Base-by-base conservation (phyloP, 495 filamentous ascomycete genomes). In the Aspergillus mulundensis region DNA sequence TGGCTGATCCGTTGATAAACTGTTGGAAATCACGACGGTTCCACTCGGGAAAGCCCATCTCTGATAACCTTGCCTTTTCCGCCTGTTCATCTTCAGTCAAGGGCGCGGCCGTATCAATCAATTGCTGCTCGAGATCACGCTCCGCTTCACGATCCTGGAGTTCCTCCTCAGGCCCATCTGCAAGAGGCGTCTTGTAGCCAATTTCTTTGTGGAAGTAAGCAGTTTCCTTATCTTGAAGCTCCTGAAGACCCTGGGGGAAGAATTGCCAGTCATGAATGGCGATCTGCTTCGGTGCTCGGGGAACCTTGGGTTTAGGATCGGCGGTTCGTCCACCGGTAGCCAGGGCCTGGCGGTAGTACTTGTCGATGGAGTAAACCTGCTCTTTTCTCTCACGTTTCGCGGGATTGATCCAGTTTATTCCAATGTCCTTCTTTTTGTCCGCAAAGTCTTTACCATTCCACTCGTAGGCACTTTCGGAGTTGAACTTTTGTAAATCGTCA, bases 371-470 rank as follows among this genome's bases (percentile, higher is more conserved):
- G 63, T 99, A 99, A 24, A 88, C 88, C 67, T 96, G 90, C 66
- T 99, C 94, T 73, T 97, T 99, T 50, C 95, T 88, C 73, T 99
- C 95, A 62, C 95, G 92, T 78, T 97, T 99, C 18, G 94, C 85
- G 2, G 95, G 95, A 64, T 99, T 96, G 76, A 99, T 99, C 95
- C 95, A 99, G 66, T 79, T 95, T 28, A 96, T 81, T 36, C 91
- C 91, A 57, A 99, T 89, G 41, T 96, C 93, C 65, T 96, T 97
- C 76, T 95, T 96, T 50, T 85, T 83, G 42, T 82, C 78, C 7
- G 90, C 89, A 63, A 97, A 99, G 62, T 91, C 89, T 68, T 97
- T 85, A 24, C 95, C 95, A 59, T 99, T 97, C 95, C 95, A 99
- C 66, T 97, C 93, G 57, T 99, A 99, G 0, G 92, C 88, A 41